A percentile compares a stretch with the other conserved stretches of the same genome.
phyloP scores from a whole-genome alignment of 345 rosid species.

The Salix dunnii region DNA sequence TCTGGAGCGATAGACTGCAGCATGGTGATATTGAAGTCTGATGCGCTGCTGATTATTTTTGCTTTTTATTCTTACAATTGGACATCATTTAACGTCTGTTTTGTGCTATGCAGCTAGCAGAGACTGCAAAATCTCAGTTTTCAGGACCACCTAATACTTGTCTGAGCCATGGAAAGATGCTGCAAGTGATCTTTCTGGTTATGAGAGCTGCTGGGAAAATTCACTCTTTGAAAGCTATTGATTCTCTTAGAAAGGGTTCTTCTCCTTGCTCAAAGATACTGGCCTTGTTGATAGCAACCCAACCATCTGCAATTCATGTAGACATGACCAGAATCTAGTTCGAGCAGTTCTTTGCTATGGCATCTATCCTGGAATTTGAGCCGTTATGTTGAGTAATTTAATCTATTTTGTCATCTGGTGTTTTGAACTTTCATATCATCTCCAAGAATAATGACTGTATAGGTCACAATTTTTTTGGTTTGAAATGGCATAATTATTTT shows the following conservation, averaged over 20 bases:
- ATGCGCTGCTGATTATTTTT: background rate
- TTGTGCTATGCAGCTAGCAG: conserved; percentile 61
- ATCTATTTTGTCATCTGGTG: background rate
- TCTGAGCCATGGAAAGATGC: conserved; percentile 84
- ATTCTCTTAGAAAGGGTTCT: conserved; percentile 78
- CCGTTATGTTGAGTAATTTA: conserved; percentile 65
- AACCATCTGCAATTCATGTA: conserved; percentile 45
- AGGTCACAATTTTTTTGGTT: background rate
- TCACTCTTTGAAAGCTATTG: conserved; percentile 85
- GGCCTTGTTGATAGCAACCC: conserved; percentile 60
- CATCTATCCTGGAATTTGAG: conserved; percentile 78
- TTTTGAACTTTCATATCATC: background rate
- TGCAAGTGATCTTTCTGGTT: conserved; percentile 59
- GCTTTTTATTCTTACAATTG: background rate
- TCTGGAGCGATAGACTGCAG: no score
- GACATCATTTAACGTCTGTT: conserved; percentile 1
- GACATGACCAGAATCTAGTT: conserved; percentile 50
- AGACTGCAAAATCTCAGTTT: conserved; percentile 78
- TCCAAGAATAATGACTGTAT: no score
- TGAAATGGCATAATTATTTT: background rate
- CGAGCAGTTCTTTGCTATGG: conserved; percentile 86
- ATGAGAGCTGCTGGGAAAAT: conserved; percentile 87
- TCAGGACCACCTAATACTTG: conserved; percentile 86
- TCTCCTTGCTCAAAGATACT: conserved; percentile 70
- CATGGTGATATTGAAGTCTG: no score